Evolutionary conservation across 192 early-diverging fungal species (phyloP).

Genomic region (Thamnidium elegans): DNA sequence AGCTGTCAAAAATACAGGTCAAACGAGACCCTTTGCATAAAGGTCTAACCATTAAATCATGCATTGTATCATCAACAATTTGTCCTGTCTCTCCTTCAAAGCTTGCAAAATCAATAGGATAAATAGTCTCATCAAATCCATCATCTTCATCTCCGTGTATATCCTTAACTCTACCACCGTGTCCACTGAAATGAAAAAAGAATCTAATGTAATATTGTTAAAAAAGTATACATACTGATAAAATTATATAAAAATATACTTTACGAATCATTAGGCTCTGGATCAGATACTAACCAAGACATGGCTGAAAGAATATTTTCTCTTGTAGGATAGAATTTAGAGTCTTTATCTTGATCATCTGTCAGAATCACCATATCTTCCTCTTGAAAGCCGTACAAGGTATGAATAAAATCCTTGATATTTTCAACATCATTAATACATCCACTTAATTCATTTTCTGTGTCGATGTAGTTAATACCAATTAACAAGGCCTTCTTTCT

Average conservation of each 20-base stretch:
- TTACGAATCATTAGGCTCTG: constrained; percentile 71
- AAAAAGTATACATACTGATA: neutral
- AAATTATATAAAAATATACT: neutral
- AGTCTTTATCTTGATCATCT: constrained; percentile 63
- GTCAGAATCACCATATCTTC: constrained; percentile 72
- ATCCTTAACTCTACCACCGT: constrained; percentile 57
- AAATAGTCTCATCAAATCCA: constrained; percentile 78
- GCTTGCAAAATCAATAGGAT: constrained; percentile 53
- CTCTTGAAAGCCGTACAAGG: constrained; percentile 61
- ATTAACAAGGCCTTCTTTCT: constrained; percentile 84
- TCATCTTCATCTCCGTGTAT: constrained; percentile 71
- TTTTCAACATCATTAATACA: constrained; percentile 83
- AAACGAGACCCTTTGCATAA: constrained; percentile 63
- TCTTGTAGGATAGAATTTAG: constrained; percentile 63
- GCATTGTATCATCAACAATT: constrained; percentile 77
- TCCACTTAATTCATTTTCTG: constrained; percentile 59
- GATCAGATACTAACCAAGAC: constrained; percentile 72
- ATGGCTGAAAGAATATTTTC: constrained; percentile 74
- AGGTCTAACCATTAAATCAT: constrained; percentile 69
- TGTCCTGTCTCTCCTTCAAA: constrained; percentile 56
- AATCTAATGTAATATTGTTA: constrained; percentile 40
- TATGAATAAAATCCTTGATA: constrained; percentile 69
- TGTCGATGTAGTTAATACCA: constrained; percentile 86
- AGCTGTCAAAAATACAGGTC: constrained; percentile 85
- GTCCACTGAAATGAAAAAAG: constrained; percentile 82